Evolutionary conservation across 192 early-diverging fungal genomes (phyloP).

Genomic region (Coemansia biformis): DNA sequence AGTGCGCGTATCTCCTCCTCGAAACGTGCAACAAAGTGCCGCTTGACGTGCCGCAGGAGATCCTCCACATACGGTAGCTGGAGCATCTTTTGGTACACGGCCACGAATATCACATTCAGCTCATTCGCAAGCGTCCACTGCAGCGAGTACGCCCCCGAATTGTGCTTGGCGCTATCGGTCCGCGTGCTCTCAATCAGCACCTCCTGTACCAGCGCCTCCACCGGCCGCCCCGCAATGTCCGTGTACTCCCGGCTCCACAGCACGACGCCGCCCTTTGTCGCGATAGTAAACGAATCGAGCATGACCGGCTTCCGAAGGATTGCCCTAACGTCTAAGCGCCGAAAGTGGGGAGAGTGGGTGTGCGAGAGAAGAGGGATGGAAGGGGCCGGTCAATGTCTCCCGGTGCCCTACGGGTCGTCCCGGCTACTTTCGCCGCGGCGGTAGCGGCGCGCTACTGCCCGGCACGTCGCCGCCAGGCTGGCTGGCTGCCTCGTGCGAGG

Average conservation of each 20-base stretch:
- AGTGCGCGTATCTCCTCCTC: slow-evolving; percentile 24
- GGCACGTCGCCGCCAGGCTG: neutral
- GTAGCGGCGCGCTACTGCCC: neutral
- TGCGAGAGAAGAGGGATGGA: neutral
- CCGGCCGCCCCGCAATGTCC: slow-evolving; percentile 53
- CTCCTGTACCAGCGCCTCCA: slow-evolving; percentile 68
- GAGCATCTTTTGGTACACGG: slow-evolving; percentile 82
- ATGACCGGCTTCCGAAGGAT: too few species aligned
- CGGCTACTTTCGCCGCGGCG: slow-evolving; percentile 5
- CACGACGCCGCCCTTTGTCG: slow-evolving; percentile 83
- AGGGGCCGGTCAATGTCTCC: too few species aligned
- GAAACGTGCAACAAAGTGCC: slow-evolving; percentile 63
- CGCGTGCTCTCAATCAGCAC: slow-evolving; percentile 72
- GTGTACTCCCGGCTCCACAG: slow-evolving; percentile 77
- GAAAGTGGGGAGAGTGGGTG: neutral
- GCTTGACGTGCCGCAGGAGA: slow-evolving; percentile 63
- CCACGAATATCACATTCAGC: slow-evolving; percentile 74
- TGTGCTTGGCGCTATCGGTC: slow-evolving; percentile 56
- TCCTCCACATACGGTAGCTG: slow-evolving; percentile 82
- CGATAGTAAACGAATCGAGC: slow-evolving; percentile 79
- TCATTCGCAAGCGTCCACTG: slow-evolving; percentile 82
- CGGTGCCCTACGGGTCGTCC: too few species aligned
- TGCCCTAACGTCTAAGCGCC: too few species aligned
- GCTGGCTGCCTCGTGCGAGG: slow-evolving; percentile 10
- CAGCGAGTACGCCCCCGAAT: slow-evolving; percentile 59